Evolutionary conservation across 805 yeast genomes (phyloP).

Genomic region (Jamesozyma rosinii): DNA sequence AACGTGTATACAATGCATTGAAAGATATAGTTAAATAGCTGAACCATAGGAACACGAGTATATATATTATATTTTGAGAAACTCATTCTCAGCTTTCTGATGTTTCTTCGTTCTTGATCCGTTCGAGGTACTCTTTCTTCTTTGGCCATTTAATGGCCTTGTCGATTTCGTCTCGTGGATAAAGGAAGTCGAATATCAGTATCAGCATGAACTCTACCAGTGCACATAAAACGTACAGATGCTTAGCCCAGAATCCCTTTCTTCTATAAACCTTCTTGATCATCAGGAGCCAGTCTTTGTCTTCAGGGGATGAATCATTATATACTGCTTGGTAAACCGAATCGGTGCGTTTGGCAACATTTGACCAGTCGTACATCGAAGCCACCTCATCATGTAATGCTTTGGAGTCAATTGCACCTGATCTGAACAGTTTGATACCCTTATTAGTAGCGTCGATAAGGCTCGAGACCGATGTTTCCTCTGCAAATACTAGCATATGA

Average conservation of each 20-base stretch:
- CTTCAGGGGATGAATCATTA: slow-evolving; percentile 30
- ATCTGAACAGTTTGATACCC: slow-evolving; percentile 57
- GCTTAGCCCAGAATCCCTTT: slow-evolving; percentile 73
- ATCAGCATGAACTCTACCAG: slow-evolving; percentile 68
- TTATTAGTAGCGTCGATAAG: slow-evolving; percentile 58
- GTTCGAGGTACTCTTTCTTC: not conserved
- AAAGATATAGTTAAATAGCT: not conserved
- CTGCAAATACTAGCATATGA: slow-evolving; percentile 87
- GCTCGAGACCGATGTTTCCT: slow-evolving; percentile 72
- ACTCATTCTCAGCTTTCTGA: not conserved
- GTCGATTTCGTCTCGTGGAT: slow-evolving; percentile 66
- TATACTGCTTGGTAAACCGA: slow-evolving; percentile 53
- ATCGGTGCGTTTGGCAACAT: slow-evolving; percentile 81
- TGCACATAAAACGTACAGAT: slow-evolving; percentile 67
- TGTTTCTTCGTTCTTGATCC: not conserved
- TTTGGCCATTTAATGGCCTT: slow-evolving; percentile 71
- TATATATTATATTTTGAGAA: not conserved
- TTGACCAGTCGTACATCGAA: slow-evolving; percentile 83
- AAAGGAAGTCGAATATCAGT: slow-evolving; percentile 55
- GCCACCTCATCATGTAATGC: slow-evolving; percentile 69
- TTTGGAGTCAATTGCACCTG: slow-evolving; percentile 57
- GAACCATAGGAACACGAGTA: too few species aligned
- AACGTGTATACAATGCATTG: not conserved
- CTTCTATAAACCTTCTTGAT: slow-evolving; percentile 50
- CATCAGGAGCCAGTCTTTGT: slow-evolving; percentile 49